Evolutionary conservation across 2,329 filamentous ascomycete species (phyloP), one percentile per base, ranked within the genome.

Genomic region (Paramyrothecium sp.): DNA sequence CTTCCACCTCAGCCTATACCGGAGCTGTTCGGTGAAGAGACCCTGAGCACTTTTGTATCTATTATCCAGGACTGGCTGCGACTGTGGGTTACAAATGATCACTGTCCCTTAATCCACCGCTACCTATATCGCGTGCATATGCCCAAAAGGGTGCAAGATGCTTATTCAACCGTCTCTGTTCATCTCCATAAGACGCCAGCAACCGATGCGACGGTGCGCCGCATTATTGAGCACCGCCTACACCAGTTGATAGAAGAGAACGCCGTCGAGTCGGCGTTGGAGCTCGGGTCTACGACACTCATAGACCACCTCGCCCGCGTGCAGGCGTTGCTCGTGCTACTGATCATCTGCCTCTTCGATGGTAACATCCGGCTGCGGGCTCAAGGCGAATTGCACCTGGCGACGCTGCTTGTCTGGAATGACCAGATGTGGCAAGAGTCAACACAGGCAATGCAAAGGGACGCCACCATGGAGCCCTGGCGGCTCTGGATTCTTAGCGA

Each of bases 101-200:
- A 48, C 44, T 48, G 44, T 48, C 44, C 44, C 44, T 48, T 48
- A n/a, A 48, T 48, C 20, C 44, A 48, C 44, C 44, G 44, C 16
- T 48, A 48, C 44, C 44, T 48, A 48, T 48, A 48, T 48, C 44
- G 44, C 44, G 44, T 48, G 44, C 44, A 48, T n/a, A 48, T 48
- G 44, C 44, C 44, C 16, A 48, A 21, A 21, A 8, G 44, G 44
- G 44, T 48, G 44, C 44, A 48, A 48, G 44, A 48, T 48, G 44
- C 20, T 11, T 48, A 48, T 21, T 48, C 44, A n/a, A 48, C 44
- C 44, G 10, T 48, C 44, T 48, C 44, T 21, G 20, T 48, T 10
- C 20, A 48, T 48, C 16, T 48, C 16, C 44, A 48, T 21, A 48
- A 48, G 44, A 48, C 44, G 44, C 44, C 44, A 48, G 44, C 44